Percentiles rank a stretch among this genome's conserved stretches.
These are phyloP conservation scores for Leccinum aurantiacum DNA, from an alignment of 768 basidiomycete genomes.

Conservation along the genomic window DNA sequence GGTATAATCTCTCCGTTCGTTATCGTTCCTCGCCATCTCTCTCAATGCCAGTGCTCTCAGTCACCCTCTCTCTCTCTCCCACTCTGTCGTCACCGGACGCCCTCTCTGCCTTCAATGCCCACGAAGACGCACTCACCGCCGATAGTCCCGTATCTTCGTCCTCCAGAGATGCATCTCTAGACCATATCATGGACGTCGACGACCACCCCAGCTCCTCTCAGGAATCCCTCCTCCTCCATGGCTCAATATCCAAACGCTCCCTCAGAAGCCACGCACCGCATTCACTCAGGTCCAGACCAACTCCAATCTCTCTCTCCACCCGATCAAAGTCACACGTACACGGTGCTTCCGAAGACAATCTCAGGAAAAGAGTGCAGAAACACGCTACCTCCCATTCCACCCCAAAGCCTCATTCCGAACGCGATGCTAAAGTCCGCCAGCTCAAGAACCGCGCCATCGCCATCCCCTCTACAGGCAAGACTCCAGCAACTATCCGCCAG, in stretches of 20 bases:
- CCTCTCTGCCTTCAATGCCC: constrained; percentile 34
- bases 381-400: constrained; percentile 20
- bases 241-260: constrained; percentile 25
- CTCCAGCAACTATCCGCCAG: constrained; percentile 56
- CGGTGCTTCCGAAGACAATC: constrained; percentile 27
- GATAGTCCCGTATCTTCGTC: constrained; percentile 34
- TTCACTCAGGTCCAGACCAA: constrained; percentile 26
- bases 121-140: constrained; percentile 28
- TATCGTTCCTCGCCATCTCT: constrained; percentile 6
- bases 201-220: constrained; percentile 23
- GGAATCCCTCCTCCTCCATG: constrained; percentile 28
- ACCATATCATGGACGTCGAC: constrained; percentile 28
- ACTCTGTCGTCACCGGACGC: constrained; percentile 34
- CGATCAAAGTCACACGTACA: constrained; percentile 27
- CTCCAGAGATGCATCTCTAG: constrained; percentile 35
- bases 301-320: constrained; percentile 23
- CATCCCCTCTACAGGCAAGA: constrained; percentile 37
- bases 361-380: constrained; percentile 29
- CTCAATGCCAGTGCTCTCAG: constrained; percentile 21
- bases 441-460: constrained; percentile 33
- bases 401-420: constrained; percentile 28
- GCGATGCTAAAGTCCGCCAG: constrained; percentile 32
- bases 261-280: constrained; percentile 24
- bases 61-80: constrained; percentile 23
- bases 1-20: constrained; percentile 9